Percentiles rank a stretch among this genome's conserved stretches.
Conservation (phyloP, 257 asterid species). For the Leonotis leonurus region DNA sequence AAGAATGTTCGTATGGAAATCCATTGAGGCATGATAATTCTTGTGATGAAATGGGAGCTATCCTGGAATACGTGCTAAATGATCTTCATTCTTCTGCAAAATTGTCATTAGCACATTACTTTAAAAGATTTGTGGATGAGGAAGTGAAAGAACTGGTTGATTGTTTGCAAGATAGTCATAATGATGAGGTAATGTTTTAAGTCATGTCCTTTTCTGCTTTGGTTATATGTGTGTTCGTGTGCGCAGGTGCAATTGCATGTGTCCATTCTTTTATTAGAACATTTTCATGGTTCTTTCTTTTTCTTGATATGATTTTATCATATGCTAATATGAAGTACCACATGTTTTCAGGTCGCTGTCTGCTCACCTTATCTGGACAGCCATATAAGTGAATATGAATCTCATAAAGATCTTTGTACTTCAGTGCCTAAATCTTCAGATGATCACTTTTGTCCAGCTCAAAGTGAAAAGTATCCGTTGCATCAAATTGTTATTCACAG, state of each 20-base stretch:
- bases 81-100: constrained; percentile 69
- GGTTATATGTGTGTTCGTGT: background rate
- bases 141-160: constrained; percentile 51
- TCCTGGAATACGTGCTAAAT: constrained; percentile 48
- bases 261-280: background rate
- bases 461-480: constrained; percentile 17
- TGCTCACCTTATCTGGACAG: constrained; percentile 20
- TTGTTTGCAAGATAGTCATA: constrained; percentile 20
- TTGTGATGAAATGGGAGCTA: constrained; percentile 29
- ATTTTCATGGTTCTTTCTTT: constrained; percentile 1
- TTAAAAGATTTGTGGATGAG: constrained; percentile 44
- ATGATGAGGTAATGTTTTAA: constrained; percentile 40
- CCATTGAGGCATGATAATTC: constrained; percentile 9
- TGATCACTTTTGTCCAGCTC: constrained; percentile 26
- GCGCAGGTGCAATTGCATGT: background rate
- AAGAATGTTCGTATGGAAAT: constrained; percentile 19
- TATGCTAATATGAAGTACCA: constrained; percentile 14
- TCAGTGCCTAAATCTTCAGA: constrained; percentile 24
- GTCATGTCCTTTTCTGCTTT: background rate
- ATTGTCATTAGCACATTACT: constrained; percentile 36
- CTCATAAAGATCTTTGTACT: constrained; percentile 20
- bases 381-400: constrained; percentile 28
- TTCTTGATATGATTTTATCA: constrained; percentile 6
- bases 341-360: constrained; percentile 43
- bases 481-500: constrained; percentile 17